A percentile compares a stretch with the other conserved stretches of the same genome.
Conservation (phyloP, 768 basidiomycete genomes). For the Omphalotus guepiniiformis region DNA sequence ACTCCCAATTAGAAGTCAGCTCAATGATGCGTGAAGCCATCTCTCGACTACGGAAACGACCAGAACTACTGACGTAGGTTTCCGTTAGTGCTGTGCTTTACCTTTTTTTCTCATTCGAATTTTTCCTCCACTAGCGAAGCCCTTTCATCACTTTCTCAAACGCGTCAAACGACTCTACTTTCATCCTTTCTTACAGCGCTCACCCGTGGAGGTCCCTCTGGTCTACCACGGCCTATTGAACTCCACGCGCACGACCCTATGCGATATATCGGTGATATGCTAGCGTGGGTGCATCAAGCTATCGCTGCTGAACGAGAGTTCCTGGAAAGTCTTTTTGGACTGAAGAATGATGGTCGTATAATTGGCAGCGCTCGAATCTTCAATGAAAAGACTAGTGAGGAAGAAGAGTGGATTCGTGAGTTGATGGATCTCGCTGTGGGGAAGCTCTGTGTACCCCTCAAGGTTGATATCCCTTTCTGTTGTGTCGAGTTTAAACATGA, state of each 20-base stretch:
- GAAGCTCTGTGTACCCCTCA: slow-evolving; percentile 85
- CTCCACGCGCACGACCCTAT: slow-evolving; percentile 97
- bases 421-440: slow-evolving; percentile 79
- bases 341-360: slow-evolving; percentile 65
- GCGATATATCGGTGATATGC: slow-evolving; percentile 96
- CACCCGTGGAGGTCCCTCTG: slow-evolving; percentile 82
- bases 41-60: slow-evolving; percentile 65
- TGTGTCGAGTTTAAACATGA: neutral
- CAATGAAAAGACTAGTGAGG: slow-evolving; percentile 45
- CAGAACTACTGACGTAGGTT: slow-evolving; percentile 70
- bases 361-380: slow-evolving; percentile 65
- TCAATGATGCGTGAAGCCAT: slow-evolving; percentile 68
- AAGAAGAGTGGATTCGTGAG: slow-evolving; percentile 76
- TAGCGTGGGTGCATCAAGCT: slow-evolving; percentile 96
- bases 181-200: slow-evolving; percentile 83
- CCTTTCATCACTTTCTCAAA: slow-evolving; percentile 69
- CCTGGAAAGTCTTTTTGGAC: slow-evolving; percentile 79
- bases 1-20: slow-evolving; percentile 67
- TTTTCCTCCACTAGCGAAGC: slow-evolving; percentile 46
- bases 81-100: neutral
- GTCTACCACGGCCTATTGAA: slow-evolving; percentile 89
- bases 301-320: slow-evolving; percentile 96
- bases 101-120: neutral
- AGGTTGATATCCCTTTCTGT: slow-evolving; percentile 39
- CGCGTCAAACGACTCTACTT: slow-evolving; percentile 76